Conservation (phyloP, 192 early-diverging fungal species). For the Lobosporangium transversale region DNA sequence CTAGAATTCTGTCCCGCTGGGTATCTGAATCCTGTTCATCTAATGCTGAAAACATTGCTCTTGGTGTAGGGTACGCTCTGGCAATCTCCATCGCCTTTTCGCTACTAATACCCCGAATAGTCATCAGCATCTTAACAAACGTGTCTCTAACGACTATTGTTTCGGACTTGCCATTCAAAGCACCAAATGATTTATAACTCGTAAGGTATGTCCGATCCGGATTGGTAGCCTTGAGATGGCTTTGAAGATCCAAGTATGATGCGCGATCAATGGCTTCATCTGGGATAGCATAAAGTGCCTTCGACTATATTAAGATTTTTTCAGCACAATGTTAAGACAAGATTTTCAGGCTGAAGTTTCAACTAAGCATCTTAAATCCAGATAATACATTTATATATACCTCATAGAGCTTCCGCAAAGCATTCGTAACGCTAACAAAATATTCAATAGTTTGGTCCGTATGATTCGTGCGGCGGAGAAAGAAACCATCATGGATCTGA, state of each 20-base stretch:
- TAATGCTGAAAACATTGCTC: constrained; percentile 56
- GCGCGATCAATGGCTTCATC: constrained; percentile 56
- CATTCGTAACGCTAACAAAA: constrained; percentile 69
- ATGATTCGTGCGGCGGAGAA: constrained; percentile 77
- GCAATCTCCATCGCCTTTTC: constrained; percentile 88
- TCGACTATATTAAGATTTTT: background rate
- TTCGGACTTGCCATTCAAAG: constrained; percentile 80
- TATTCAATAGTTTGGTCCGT: constrained; percentile 89
- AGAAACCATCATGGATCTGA: constrained; percentile 85
- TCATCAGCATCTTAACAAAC: constrained; percentile 87
- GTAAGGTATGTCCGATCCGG: constrained; percentile 60
- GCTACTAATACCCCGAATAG: constrained; percentile 79
- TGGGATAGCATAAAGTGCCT: constrained; percentile 66
- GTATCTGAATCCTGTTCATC: constrained; percentile 14
- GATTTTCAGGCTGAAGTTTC: too few species aligned
- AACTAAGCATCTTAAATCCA: too few species aligned
- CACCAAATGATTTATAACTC: constrained; percentile 71
- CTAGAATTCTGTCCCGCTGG: background rate
- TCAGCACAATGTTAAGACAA: too few species aligned
- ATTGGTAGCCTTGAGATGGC: constrained; percentile 34
- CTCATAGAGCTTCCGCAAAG: constrained; percentile 63
- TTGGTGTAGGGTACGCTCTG: constrained; percentile 74
- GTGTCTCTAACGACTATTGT: constrained; percentile 77
- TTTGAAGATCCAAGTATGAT: constrained; percentile 63
- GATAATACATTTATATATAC: constrained; percentile 44